These are phyloP conservation scores for Elaphomyces granulatus DNA, from an alignment of 495 filamentous ascomycete genomes.

Conservation along the genomic window DNA sequence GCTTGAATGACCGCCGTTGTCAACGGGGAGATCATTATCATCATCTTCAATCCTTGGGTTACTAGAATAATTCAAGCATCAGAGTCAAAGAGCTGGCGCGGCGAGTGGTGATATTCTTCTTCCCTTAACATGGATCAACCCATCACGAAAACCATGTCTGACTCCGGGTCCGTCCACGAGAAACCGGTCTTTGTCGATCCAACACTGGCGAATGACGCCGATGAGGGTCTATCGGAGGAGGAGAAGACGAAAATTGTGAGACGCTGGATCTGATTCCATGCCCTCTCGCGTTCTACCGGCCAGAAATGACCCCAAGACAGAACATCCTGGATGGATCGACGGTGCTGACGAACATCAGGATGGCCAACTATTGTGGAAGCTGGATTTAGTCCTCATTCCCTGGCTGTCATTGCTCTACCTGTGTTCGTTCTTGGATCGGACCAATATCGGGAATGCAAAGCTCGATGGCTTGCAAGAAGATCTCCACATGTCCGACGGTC, in stretches of 20 bases:
- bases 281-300: not conserved
- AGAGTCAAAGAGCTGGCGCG: no score
- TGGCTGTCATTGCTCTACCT: constrained; percentile 82
- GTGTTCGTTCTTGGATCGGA: constrained; percentile 69
- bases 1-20: no score
- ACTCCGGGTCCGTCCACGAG: not conserved
- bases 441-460: constrained; percentile 82
- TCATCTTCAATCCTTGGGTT: no score
- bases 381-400: constrained; percentile 58
- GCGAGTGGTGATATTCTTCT: no score
- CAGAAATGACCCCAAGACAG: not conserved
- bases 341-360: no score
- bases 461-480: constrained; percentile 55
- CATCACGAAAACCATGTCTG: no score
- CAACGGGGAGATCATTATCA: no score
- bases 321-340: no score
- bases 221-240: constrained; percentile 49
- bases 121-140: no score
- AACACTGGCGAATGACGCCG: constrained; percentile 40
- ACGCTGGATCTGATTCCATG: not conserved
- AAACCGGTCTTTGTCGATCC: no score
- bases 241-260: constrained; percentile 55
- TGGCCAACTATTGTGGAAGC: constrained; percentile 49
- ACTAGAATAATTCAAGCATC: no score
- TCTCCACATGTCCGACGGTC: constrained; percentile 45